Evolutionary conservation across 2,329 filamentous ascomycete genomes (phyloP).

Genomic region (Colletotrichum tamarilloi): DNA sequence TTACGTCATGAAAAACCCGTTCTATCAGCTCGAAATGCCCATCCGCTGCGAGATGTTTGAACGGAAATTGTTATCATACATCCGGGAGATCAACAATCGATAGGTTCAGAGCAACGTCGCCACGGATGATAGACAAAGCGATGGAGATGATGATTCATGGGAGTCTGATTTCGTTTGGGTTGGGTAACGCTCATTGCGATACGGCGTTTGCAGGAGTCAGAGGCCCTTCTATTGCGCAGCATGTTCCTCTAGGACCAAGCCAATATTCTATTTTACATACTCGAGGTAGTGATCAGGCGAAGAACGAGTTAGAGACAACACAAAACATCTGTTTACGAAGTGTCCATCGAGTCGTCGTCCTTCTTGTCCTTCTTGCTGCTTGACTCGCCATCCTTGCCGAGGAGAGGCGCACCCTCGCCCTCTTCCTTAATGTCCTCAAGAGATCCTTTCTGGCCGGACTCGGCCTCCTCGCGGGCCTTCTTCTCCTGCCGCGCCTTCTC

Average conservation of each 20-base stretch:
- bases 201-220: constrained; percentile 33
- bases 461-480: constrained; percentile 80
- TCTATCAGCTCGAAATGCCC: constrained; percentile 98
- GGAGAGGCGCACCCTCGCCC: constrained; percentile 73
- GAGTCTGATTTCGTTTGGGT: constrained; percentile 1
- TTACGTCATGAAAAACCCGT: constrained; percentile 99
- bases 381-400: constrained; percentile 67
- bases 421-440: constrained; percentile 88
- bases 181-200: not conserved
- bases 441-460: constrained; percentile 77
- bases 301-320: not conserved
- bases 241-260: constrained; percentile 23
- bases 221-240: constrained; percentile 32
- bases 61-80: constrained; percentile 82
- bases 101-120: constrained; percentile 38
- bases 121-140: not conserved
- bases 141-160: not conserved
- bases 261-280: constrained; percentile 37
- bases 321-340: constrained; percentile 65
- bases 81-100: constrained; percentile 77
- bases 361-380: constrained; percentile 57
- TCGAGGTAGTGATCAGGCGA: constrained; percentile 24
- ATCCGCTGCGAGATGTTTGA: constrained; percentile 96
- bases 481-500: constrained; percentile 95
- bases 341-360: constrained; percentile 87